Evolutionary conservation across 768 basidiomycete species (phyloP), one percentile per base, ranked within the genome.

Genomic region (Boletus sp.): DNA sequence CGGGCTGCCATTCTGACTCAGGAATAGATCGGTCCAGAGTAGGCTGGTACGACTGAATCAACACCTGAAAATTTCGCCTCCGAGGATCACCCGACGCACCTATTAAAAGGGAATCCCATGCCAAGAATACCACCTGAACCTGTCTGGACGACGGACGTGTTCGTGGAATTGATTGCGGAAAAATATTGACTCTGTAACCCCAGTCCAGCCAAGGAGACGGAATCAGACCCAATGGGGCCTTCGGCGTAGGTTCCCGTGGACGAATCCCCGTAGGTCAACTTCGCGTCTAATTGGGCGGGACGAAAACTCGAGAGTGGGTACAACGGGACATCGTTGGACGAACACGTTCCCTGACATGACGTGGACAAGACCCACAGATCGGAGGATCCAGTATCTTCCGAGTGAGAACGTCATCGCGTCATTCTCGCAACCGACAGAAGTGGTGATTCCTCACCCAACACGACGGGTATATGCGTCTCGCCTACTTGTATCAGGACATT

Each of bases 291-390:
- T 5, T 78, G 75, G 1, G 78, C 67, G 24, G 78, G 73, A 18
- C 77, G 70, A 69, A 90, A 83, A 7, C 66, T 74, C 9, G 73
- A 54, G 7, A 71, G 80, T 1, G 81, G 77, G 64, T 87, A 89
- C 28, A 83, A 67, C 5, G 80, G 74, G 2, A 79, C 67, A 2
- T 63, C 68, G 30, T 64, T 65, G 4, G 71, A 56, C 50, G 78
- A 78, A 56, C 76, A 79, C 3, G 75, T 62, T n/a, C 64, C 60
- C 10, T 69, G 71, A 66, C 86, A 90, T 0, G 77, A 71, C 49
- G 83, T 78, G 0, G 87, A 87, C 29, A 85, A 70, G 10, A 87
- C 78, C 90, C 90, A 92, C 6, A 90, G 67, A 64, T 92, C 89
- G 5, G 89, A 84, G 3, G 89, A 91, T 44, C 89, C 89, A 2